phyloP scores from a whole-genome alignment of 345 rosid species.

The Aquilaria malaccensis region DNA sequence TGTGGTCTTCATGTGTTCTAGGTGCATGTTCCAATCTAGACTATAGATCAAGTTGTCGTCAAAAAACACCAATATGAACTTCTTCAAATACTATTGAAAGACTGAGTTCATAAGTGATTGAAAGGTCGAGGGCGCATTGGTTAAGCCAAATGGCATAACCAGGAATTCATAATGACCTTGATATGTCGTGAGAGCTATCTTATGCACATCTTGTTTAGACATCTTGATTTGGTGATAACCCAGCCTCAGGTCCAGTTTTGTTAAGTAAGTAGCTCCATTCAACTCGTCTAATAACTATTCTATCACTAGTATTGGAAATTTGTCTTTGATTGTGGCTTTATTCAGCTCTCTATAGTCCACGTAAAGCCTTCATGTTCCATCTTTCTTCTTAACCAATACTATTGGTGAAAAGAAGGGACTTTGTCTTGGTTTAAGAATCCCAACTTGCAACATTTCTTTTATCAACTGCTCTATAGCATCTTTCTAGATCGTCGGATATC shows the following conservation, averaged over 20 bases:
- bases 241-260: background rate
- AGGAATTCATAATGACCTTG: background rate
- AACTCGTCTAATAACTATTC: background rate
- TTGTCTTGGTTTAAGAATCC: background rate
- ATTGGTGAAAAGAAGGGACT: background rate
- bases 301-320: background rate
- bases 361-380: background rate
- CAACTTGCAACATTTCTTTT: background rate
- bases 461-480: background rate
- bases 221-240: background rate
- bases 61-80: background rate
- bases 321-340: background rate
- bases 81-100: no score
- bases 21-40: background rate
- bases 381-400: background rate
- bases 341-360: background rate
- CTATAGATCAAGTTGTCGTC: no score
- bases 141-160: background rate
- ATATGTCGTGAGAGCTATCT: background rate
- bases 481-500: no score
- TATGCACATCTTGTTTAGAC: background rate
- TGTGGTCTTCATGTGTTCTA: background rate
- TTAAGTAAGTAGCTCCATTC: background rate
- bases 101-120: background rate
- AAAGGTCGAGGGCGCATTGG: background rate